Base-by-base conservation (phyloP, 2,329 filamentous ascomycete species). In the Cladophialophora carrionii region DNA sequence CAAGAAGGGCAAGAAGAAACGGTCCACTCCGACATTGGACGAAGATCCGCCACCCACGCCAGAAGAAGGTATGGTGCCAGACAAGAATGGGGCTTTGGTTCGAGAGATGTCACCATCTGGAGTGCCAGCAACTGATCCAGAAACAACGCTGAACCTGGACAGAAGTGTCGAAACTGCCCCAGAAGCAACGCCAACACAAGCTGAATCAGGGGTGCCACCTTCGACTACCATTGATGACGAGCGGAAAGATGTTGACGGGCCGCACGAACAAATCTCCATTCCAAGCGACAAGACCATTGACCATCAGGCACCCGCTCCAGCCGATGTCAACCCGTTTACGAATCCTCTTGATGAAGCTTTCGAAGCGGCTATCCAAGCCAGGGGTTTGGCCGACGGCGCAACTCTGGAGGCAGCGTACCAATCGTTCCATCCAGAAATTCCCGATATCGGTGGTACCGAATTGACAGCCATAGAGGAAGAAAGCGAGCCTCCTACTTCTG, bases 281-380 rank as follows among this genome's bases (percentile, higher is more conserved):
- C 9, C 31, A 52, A 22, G 17, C 4, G 57, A 37, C 22, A 43
- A 22, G 22, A 53, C 20, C 4, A 60, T 20, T 22, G 32, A 26
- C 3, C 26, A 9, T 20, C 14, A 24, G 17, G 29, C 29, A 26
- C 32, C 3, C 4, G 26, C 17, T 14, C 24, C 32, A 52, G 57
- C 57, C 48, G 17, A 41, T 17, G 53, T 29, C 26, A 54, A 54
- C 17, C 2, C 54, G 29, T 37, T 54, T 22, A 48, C 57, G 26
- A 57, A 62, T 31, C 63, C 70, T 22, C 63, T 71, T 43, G 70
- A 71, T 22, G 49, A 67, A 53, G 69, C 70, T 8, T 71, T 71
- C 34, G 65, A 65, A 46, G 56, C 62, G 9, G 70, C 70, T 24
- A 56, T 71, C 12, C 32, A 60, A 14, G 59, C 69, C 37, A 57